These are phyloP conservation scores for Musa beccarii DNA, from an alignment of 176 grass and related monocot genomes.

Conservation along the genomic window DNA sequence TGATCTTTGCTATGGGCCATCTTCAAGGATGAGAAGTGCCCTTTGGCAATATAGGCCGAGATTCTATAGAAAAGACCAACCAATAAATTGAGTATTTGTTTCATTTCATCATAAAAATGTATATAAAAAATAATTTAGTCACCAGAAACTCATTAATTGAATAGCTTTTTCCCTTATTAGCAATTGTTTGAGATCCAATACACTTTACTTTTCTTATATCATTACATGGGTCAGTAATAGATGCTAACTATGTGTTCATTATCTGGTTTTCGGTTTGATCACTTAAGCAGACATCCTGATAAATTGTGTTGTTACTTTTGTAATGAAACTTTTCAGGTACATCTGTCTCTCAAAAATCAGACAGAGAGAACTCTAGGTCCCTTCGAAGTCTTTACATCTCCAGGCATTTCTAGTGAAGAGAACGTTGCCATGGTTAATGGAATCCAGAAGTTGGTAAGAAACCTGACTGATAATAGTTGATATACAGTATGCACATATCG, in stretches of 20 bases:
- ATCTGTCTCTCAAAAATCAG: slow-evolving; percentile 71
- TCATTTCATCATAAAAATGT: too few relatives aligned
- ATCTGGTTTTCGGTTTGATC: background rate
- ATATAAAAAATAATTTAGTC: too few relatives aligned
- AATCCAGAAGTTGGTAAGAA: slow-evolving; percentile 87
- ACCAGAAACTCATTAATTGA: too few relatives aligned
- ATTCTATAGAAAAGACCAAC: too few relatives aligned
- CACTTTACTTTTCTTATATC: too few relatives aligned
- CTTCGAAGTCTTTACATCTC: slow-evolving; percentile 82
- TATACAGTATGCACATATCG: background rate
- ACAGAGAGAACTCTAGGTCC: slow-evolving; percentile 87
- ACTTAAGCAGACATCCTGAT: background rate
- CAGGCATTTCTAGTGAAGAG: slow-evolving; percentile 44
- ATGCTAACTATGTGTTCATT: background rate
- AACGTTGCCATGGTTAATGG: slow-evolving; percentile 80
- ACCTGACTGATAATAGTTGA: slow-evolving; percentile 8
- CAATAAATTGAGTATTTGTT: too few relatives aligned
- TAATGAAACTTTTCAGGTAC: slow-evolving; percentile 36
- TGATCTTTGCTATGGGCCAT: too few relatives aligned
- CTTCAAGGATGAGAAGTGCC: too few relatives aligned
- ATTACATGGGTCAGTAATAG: too few relatives aligned
- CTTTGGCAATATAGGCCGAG: too few relatives aligned
- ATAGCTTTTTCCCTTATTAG: background rate
- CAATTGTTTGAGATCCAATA: background rate
- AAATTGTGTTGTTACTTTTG: background rate